Evolutionary conservation across 805 yeast species (phyloP).

Genomic region (Monosporozyma siamensis): DNA sequence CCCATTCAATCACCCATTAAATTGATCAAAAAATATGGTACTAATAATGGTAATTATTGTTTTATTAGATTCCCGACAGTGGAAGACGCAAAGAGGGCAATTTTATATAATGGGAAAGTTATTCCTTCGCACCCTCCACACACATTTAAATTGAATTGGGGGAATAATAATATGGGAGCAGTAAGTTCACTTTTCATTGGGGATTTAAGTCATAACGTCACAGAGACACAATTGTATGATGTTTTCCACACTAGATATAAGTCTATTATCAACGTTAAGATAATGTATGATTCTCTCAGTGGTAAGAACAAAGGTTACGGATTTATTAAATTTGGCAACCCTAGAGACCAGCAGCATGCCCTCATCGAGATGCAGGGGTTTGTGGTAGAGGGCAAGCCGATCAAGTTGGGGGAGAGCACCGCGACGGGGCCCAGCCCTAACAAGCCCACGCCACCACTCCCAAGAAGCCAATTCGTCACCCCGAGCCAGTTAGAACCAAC

Average conservation of each 20-base stretch:
- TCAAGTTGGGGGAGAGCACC: conserved; percentile 71
- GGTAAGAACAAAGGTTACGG: conserved; percentile 79
- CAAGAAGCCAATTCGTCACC: too few species aligned
- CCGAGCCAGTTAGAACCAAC: too few species aligned
- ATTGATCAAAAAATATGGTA: too few species aligned
- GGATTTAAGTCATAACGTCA: conserved; percentile 65
- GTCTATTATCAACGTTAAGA: conserved; percentile 64
- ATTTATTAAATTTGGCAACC: conserved; percentile 66
- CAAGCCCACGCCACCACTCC: too few species aligned
- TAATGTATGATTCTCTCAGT: conserved; percentile 66
- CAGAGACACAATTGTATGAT: conserved; percentile 55
- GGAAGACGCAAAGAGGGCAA: conserved; percentile 55
- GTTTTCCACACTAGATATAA: conserved; percentile 62
- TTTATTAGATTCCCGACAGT: conserved; percentile 63
- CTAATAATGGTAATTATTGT: too few species aligned
- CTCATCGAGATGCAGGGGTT: conserved; percentile 75
- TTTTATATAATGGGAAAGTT: conserved; percentile 55
- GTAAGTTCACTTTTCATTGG: conserved; percentile 80
- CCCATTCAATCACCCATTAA: too few species aligned
- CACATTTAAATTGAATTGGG: conserved; percentile 61
- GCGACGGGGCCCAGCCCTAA: too few species aligned
- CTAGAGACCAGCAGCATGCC: conserved; percentile 62
- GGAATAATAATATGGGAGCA: conserved; percentile 28
- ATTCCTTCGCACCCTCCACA: conserved; percentile 52
- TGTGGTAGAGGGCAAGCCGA: conserved; percentile 60